Evolutionary conservation across 805 yeast genomes (phyloP).

Genomic region (Candida taoyuanica): DNA sequence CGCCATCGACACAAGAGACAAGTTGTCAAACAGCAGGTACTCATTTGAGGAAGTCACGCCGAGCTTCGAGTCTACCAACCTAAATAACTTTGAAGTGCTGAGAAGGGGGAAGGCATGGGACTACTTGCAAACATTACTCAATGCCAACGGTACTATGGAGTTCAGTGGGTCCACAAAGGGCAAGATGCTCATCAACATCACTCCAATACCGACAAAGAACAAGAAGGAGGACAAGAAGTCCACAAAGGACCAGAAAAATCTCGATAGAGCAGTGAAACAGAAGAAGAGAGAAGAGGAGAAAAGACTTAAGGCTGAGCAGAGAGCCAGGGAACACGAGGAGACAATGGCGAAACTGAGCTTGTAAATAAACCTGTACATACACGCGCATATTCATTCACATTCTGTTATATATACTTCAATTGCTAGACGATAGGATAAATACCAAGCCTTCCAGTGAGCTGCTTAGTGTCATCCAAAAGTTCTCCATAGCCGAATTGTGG

Average conservation of each 20-base stretch:
- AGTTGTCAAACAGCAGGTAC: constrained; percentile 16
- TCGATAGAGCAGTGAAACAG: constrained; percentile 24
- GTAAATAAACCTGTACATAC: constrained; percentile 5
- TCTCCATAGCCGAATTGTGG: constrained; percentile 34
- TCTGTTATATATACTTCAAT: too few relatives aligned
- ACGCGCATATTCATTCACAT: too few relatives aligned
- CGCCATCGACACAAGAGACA: constrained; percentile 36
- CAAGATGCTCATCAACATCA: constrained; percentile 26
- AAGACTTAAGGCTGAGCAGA: constrained; percentile 17
- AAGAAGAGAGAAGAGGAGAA: constrained; percentile 23
- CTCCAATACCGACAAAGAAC: constrained; percentile 21
- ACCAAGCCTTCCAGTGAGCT: constrained; percentile 32
- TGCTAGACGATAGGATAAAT: constrained; percentile 13
- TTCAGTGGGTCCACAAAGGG: constrained; percentile 29
- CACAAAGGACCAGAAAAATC: constrained; percentile 14
- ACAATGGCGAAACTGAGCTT: constrained; percentile 3
- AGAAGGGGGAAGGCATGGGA: constrained; percentile 32
- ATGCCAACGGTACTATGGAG: constrained; percentile 23
- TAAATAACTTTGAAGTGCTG: constrained; percentile 31
- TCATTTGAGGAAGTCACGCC: constrained; percentile 17
- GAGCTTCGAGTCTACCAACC: constrained; percentile 5
- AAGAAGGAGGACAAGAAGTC: constrained; percentile 16
- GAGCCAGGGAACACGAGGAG: constrained; percentile 14
- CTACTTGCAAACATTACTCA: constrained; percentile 26
- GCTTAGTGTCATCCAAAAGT: constrained; percentile 18